phyloP scores from a whole-genome alignment of 331 rosid species.

The Quercus phellos region DNA sequence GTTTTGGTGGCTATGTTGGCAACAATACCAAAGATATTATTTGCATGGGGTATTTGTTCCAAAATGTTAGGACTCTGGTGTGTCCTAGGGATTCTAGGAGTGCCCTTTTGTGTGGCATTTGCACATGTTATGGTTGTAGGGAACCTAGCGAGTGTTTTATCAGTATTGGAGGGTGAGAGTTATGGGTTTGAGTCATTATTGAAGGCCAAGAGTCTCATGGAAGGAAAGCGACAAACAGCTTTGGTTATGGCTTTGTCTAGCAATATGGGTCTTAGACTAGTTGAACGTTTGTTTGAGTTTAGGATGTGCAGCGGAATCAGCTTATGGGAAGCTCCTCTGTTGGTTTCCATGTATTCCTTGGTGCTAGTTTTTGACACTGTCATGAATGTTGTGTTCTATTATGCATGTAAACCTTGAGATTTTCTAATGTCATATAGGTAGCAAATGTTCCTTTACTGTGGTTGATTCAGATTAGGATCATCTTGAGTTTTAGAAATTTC shows the following conservation, averaged over 20 bases:
- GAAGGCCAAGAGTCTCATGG: not conserved
- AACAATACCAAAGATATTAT: not conserved
- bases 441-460: not conserved
- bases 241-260: not conserved
- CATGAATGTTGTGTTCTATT: conserved; percentile 1
- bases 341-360: not conserved
- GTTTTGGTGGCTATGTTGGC: not conserved
- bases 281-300: not conserved
- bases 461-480: not conserved
- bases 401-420: not conserved
- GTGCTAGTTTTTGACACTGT: not conserved
- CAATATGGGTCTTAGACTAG: not conserved
- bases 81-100: not conserved
- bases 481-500: too few relatives aligned
- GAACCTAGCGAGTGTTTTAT: not conserved
- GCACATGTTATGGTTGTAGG: conserved; percentile 1
- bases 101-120: not conserved
- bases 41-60: not conserved
- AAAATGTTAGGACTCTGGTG: not conserved
- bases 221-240: not conserved
- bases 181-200: not conserved
- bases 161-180: not conserved
- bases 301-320: not conserved
- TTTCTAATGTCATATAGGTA: not conserved
- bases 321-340: not conserved